Evolutionary conservation across 2,329 filamentous ascomycete species (phyloP).

Genomic region (Pyricularia grisea): DNA sequence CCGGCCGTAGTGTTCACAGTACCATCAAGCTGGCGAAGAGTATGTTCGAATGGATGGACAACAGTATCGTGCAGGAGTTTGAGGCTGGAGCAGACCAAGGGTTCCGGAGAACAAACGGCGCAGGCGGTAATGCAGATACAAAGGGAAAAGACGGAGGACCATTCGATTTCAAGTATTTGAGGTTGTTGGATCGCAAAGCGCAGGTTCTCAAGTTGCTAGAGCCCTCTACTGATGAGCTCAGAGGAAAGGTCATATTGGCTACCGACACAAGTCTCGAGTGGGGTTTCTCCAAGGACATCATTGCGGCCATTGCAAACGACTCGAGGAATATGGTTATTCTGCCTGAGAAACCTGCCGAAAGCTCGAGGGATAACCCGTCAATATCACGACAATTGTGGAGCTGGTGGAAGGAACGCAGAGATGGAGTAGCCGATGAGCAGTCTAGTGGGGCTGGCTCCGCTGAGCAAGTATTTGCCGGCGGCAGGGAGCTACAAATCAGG

Average conservation of each 20-base stretch:
- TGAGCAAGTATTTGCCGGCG: slow-evolving; percentile 58
- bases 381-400: slow-evolving; percentile 72
- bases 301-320: slow-evolving; percentile 66
- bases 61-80: slow-evolving; percentile 85
- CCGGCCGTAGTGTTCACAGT: slow-evolving; percentile 75
- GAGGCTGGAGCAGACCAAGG: slow-evolving; percentile 55
- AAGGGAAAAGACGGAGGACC: slow-evolving; percentile 55
- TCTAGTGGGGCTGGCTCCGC: slow-evolving; percentile 24
- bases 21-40: slow-evolving; percentile 87
- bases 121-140: slow-evolving; percentile 29
- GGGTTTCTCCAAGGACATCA: slow-evolving; percentile 81
- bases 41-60: slow-evolving; percentile 99
- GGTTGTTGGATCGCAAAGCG: slow-evolving; percentile 70
- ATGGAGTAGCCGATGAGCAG: slow-evolving; percentile 40
- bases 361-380: slow-evolving; percentile 37
- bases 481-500: slow-evolving; percentile 49
- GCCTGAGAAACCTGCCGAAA: slow-evolving; percentile 58
- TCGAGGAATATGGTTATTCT: slow-evolving; percentile 77
- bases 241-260: slow-evolving; percentile 72
- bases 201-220: slow-evolving; percentile 65
- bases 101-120: slow-evolving; percentile 32
- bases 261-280: slow-evolving; percentile 87
- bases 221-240: slow-evolving; percentile 15
- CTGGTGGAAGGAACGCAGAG: slow-evolving; percentile 61
- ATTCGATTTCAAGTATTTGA: slow-evolving; percentile 83